Evolutionary conservation across 768 basidiomycete genomes (phyloP), one percentile per base, ranked within the genome.

Genomic region (Sporobolomyces roseus): DNA sequence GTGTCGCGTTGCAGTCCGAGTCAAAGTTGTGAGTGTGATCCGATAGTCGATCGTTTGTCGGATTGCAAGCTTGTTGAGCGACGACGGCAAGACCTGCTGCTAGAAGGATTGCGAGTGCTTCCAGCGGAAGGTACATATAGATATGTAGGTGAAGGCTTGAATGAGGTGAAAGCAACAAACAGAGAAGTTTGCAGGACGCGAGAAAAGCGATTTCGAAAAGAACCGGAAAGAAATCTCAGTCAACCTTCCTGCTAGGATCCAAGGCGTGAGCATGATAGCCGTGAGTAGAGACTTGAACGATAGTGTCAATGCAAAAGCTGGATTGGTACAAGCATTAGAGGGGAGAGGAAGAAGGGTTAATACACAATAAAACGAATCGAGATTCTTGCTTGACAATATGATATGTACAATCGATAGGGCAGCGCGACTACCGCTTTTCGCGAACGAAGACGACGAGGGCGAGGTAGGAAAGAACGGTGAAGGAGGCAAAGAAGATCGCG

Each of bases 401-500:
- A 36, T 55, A 55, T 7, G 2, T 19, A 36, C 3, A 32, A 32
- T 8, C 30, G 10, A 29, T 14, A 12, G 50, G 32, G 32, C 19
- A 33, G 4, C 30, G 41, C 3, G 49, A 33, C 58, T 66, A 75
- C 21, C 74, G 56, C 53, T 67, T 52, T 48, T 75, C 74, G 56
- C 70, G 66, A 5, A 72, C 74, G 13, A 75, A 60, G 0, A 65
- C 17, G 9, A 74, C 70, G 12, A 75, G 56, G 3, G 73, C 69
- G 8, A 75, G 30, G 60, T 61, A 75, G 27, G 72, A 73, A 3
- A 70, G 46, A 12, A 85, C 77, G 8, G 88, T 91, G 79, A 93
- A 92, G 3, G 82, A 79, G 32, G 84, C 87, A 75, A 98, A 93
- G 81, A 92, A 92, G 54, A 92, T 90, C 9, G 83, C 88, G 8